Evolutionary conservation across 345 rosid genomes (phyloP).

Genomic region (Psidium guajava): DNA sequence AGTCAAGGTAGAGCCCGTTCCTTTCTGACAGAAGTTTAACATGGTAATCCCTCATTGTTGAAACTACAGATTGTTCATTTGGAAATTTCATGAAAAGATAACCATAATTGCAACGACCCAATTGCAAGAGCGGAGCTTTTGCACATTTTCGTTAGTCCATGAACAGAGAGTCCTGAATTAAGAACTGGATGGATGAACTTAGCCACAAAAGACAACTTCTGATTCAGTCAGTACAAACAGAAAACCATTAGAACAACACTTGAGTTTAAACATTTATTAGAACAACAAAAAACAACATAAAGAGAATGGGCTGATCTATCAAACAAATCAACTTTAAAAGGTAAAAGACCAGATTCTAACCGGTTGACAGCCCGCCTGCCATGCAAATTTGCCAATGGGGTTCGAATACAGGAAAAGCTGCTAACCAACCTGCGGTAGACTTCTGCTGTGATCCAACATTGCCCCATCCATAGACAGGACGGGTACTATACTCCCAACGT

Average conservation of each 20-base stretch:
- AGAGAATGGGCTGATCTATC: neutral
- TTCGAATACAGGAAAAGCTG: slow-evolving; percentile 94
- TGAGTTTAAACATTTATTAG: neutral
- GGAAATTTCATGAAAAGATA: no score
- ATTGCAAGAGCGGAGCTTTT: no score
- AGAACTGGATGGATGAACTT: neutral
- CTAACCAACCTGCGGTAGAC: slow-evolving; percentile 97
- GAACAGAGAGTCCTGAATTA: neutral
- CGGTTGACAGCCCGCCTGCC: slow-evolving; percentile 98
- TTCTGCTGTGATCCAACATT: slow-evolving; percentile 66
- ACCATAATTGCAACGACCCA: no score
- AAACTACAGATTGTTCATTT: neutral
- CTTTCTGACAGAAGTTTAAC: neutral
- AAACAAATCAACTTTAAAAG: neutral
- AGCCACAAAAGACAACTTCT: neutral
- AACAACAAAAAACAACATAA: neutral
- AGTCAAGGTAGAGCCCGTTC: neutral
- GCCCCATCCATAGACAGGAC: slow-evolving; percentile 93
- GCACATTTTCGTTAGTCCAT: no score
- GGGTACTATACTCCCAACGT: slow-evolving; percentile 92
- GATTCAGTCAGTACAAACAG: neutral
- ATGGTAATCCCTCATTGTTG: neutral
- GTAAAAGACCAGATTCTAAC: slow-evolving; percentile 19
- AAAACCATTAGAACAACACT: neutral
- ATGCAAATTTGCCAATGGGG: slow-evolving; percentile 99